Base-by-base conservation (phyloP, 2,329 filamentous ascomycete species). In the Pseudohalonectria lignicola region DNA sequence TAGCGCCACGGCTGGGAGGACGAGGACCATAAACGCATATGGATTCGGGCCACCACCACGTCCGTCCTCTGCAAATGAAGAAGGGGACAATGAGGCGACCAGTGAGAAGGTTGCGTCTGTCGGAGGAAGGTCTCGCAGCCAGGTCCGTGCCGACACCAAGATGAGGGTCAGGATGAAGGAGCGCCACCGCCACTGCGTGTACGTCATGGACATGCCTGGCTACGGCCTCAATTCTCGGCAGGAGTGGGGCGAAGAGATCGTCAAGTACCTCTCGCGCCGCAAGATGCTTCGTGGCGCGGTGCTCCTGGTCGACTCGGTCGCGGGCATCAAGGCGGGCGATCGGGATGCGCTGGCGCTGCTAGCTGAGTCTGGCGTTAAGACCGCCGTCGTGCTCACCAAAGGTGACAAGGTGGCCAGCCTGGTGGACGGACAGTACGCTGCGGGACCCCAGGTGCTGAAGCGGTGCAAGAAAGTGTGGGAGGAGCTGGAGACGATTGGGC, bases 11-110 rank as follows among this genome's bases (percentile, higher is more conserved):
- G 68, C 72, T 1, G 74, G 74, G 9, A 66, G 62, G 47, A 77
- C 74, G 2, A 64, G 57, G 25, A 63, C 66, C 21, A 66, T 77
- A 55, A 77, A 76, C 49, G 69, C 62, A 20, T 77, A 69, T 46
- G 72, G 66, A 12, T 64, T 74, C 34, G 74, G 73, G 0, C 63
- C 64, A 3, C 56, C 52, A 8, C 52, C 52, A 23, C 55, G 47
- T 28, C 46, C 52, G 13, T 46, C 50, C 31, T 28, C 43, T n/a
- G 31, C 38, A 30, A 28, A 33, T 3, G 29, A 21, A 12, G 23
- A 26, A 26, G n/a, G n/a, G n/a, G n/a, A 28, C 39, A 39, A 36
- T 34, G 39, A 40, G 19, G 30, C 16, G 28, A 34, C 28, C 29
- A 26, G 19, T 20, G 39, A 29, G 37, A 34, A 36, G 21, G 40